Evolutionary conservation across 2,329 filamentous ascomycete species (phyloP).

Genomic region (Fusarium denticulatum): DNA sequence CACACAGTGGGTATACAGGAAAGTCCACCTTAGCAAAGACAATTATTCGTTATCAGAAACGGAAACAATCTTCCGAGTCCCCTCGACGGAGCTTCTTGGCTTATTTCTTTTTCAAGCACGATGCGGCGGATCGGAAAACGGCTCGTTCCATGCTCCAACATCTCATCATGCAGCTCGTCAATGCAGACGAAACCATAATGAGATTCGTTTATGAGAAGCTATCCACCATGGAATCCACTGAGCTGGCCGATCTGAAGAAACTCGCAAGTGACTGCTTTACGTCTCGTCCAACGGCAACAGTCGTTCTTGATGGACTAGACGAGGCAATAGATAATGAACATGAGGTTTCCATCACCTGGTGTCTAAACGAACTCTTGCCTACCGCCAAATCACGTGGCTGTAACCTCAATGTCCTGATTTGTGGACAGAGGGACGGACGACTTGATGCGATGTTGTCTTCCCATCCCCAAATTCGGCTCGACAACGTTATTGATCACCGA

Average conservation of each 20-base stretch:
- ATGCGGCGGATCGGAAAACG: rapidly evolving
- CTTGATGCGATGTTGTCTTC: background rate
- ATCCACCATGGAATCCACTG: rapidly evolving
- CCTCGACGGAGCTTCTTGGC: background rate
- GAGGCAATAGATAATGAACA: rapidly evolving
- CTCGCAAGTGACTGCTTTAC: background rate
- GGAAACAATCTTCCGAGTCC: no score
- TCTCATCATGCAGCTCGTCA: rapidly evolving
- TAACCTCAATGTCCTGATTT: rapidly evolving
- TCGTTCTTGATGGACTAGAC: background rate
- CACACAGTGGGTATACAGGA: no score
- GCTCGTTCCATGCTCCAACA: background rate
- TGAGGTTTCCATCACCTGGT: rapidly evolving
- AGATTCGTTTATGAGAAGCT: rapidly evolving
- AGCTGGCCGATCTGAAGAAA: rapidly evolving
- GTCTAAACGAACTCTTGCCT: rapidly evolving
- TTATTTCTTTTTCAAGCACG: background rate
- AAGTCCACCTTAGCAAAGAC: no score
- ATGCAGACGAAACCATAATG: background rate
- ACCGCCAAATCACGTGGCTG: rapidly evolving
- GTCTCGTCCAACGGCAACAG: rapidly evolving
- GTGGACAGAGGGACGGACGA: background rate
- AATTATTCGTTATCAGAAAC: no score
- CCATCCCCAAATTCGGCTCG: rapidly evolving
- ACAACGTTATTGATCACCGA: background rate